phyloP scores from a whole-genome alignment of 1,284 basidiomycete species.

The Boletus hoseneyae region DNA sequence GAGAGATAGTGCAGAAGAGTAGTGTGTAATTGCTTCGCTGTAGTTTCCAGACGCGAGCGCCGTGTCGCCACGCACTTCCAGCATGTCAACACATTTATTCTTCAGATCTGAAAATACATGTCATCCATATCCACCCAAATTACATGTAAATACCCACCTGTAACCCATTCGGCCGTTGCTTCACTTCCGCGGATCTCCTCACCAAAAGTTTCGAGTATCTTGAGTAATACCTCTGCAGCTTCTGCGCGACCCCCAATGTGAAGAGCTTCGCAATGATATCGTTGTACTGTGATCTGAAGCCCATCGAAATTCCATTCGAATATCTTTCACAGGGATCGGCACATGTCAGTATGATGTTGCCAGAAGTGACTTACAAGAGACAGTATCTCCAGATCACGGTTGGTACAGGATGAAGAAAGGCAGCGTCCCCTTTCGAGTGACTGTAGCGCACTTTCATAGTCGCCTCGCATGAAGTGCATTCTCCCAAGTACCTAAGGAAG shows the following conservation, averaged over 20 bases:
- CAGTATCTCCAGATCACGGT: conserved; percentile 1
- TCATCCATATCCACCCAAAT: too few species aligned
- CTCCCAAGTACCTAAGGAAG: conserved; percentile 5
- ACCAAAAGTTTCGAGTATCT: neutral
- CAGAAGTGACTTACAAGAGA: neutral
- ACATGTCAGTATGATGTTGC: neutral
- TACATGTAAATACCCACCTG: neutral
- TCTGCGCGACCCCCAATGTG: neutral
- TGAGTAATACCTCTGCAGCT: neutral
- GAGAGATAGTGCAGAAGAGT: conserved; percentile 4
- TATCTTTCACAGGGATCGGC: conserved; percentile 1
- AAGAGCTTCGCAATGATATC: conserved; percentile 1
- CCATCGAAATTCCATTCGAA: conserved; percentile 6
- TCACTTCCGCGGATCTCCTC: neutral
- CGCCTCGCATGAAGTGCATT: conserved; percentile 1
- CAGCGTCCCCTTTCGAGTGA: neutral
- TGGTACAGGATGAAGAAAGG: neutral
- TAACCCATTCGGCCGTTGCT: neutral
- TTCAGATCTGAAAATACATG: too few species aligned
- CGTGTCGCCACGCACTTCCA: neutral
- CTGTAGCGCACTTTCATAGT: neutral
- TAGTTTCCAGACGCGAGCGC: neutral
- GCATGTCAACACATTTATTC: neutral
- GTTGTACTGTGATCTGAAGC: neutral
- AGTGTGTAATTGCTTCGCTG: neutral